Percentiles rank a stretch among this genome's conserved stretches.
These are phyloP conservation scores for Neospermospora avenae DNA, from an alignment of 2,329 filamentous ascomycete genomes.

Conservation along the genomic window DNA sequence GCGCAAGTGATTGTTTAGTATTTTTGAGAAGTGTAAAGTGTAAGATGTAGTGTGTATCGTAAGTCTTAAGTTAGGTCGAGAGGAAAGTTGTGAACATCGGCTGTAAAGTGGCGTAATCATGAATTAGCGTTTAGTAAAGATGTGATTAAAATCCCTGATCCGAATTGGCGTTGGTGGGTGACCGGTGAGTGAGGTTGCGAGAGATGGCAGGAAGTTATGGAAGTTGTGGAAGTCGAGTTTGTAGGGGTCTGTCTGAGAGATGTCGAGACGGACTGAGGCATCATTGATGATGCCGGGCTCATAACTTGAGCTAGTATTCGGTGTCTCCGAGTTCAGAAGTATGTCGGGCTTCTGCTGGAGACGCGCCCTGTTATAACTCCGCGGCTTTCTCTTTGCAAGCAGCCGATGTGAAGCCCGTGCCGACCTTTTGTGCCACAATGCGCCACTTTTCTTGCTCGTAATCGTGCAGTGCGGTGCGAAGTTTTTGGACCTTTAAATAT, in stretches of 20 bases:
- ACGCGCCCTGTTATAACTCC: conserved; percentile 37
- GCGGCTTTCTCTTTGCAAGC: conserved; percentile 68
- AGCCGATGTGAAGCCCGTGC: conserved; percentile 80
- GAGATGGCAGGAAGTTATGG: conserved; percentile 10
- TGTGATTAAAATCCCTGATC: conserved; percentile 13
- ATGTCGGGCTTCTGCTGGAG: conserved; percentile 33
- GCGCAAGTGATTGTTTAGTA: conserved; percentile 17
- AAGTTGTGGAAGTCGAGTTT: conserved; percentile 20
- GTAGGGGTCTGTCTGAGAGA: conserved; percentile 21
- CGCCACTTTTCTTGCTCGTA: conserved; percentile 93
- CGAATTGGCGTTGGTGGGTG: conserved; percentile 7
- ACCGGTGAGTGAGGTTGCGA: background rate
- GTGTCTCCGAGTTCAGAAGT: conserved; percentile 37
- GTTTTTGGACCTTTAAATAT: conserved; percentile 65
- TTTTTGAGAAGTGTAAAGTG: background rate
- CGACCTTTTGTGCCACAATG: conserved; percentile 86
- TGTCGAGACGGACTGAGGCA: conserved; percentile 18
- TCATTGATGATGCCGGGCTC: conserved; percentile 15
- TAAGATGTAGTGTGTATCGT: conserved; percentile 9
- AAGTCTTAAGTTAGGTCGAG: background rate
- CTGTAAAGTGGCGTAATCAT: background rate
- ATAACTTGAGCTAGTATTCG: conserved; percentile 30
- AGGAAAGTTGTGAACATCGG: conserved; percentile 5
- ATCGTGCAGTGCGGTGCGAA: conserved; percentile 73
- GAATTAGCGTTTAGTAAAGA: too few species aligned